Evolutionary conservation across 2,329 filamentous ascomycete genomes (phyloP), one percentile per base, ranked within the genome.

Genomic region (Cryphonectria naterciae): DNA sequence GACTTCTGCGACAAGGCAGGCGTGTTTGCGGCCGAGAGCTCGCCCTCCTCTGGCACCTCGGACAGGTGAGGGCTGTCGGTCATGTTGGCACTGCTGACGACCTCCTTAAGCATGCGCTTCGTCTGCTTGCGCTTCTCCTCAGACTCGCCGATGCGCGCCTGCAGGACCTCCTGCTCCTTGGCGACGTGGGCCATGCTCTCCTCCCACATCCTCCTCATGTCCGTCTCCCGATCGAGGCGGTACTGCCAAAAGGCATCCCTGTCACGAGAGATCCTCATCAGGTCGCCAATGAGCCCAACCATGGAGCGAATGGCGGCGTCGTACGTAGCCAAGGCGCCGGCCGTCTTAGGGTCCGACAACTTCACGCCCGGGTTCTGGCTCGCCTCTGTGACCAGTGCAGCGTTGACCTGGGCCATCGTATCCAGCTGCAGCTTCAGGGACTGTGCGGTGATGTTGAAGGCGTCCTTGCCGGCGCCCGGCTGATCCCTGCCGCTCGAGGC

Each of bases 181-280:
- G 95, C 96, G n/a, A 99, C 92, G 76, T 95, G 91, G 13, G 96
- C 94, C 96, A 99, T 98, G 81, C 95, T 98, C 77, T 99, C 96
- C 81, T 99, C 96, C 96, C 96, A 99, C 89, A 99, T 93, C 72
- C 93, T 91, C 52, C 96, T 90, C 82, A 98, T 92, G 78, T 97
- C 93, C 60, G 91, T 91, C 82, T 99, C 96, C 68, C 94, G 91
- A 75, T 97, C 95, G 56, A 99, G 85, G 19, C 95, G 91, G 79
- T 97, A 97, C 80, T 98, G 95, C 96, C 96, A 99, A 79, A 97
- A 97, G 0, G 94, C 91, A 80, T 99, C 96, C 67, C 97, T 92
- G 78, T 99, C 96, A 76, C 93, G 91, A 11, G 95, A 95, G 77
- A 99, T 98, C 66, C 95, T 93, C 63, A 98, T 85, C 11, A 99